phyloP scores from a whole-genome alignment of 208 protist species.

The Tetramitus jugosus region DNA sequence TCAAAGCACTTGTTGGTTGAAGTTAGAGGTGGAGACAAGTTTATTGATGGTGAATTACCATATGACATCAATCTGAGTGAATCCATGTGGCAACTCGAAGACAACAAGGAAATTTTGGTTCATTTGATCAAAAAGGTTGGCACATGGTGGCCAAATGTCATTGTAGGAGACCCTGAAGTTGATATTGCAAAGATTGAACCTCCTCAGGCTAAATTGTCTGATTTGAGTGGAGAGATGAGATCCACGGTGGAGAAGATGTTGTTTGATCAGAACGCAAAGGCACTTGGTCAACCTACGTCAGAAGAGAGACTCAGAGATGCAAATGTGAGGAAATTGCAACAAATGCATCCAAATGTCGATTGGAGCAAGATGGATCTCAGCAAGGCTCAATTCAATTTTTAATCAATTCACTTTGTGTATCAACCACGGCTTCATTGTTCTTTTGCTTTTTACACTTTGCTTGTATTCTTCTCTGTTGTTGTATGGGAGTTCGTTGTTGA shows the following conservation, averaged over 20 bases:
- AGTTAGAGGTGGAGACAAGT: not conserved
- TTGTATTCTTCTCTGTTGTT: too few species aligned
- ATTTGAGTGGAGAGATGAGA: constrained; percentile 78
- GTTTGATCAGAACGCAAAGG: constrained; percentile 83
- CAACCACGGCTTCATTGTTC: too few species aligned
- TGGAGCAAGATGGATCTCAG: not conserved
- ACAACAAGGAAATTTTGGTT: not conserved
- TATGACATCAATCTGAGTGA: not conserved
- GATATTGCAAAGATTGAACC: constrained; percentile 81
- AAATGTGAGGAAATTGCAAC: not conserved
- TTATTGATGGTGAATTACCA: constrained; percentile 16
- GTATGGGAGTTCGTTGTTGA: too few species aligned
- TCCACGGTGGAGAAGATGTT: constrained; percentile 91
- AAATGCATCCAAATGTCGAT: constrained; percentile 20
- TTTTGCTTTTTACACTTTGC: too few species aligned
- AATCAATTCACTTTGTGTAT: too few species aligned
- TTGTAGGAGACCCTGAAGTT: constrained; percentile 58
- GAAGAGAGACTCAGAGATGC: constrained; percentile 7
- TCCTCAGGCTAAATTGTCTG: constrained; percentile 82
- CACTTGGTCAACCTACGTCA: not conserved
- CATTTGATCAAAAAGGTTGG: not conserved
- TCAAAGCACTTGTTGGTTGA: not conserved
- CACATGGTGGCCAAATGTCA: not conserved
- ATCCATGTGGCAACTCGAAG: constrained; percentile 7
- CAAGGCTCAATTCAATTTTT: constrained; percentile 7